Evolutionary conservation across 169 alveolate genomes (phyloP), one percentile per base, ranked within the genome.

Genomic region (Ichthyophthirius multifiliis): DNA sequence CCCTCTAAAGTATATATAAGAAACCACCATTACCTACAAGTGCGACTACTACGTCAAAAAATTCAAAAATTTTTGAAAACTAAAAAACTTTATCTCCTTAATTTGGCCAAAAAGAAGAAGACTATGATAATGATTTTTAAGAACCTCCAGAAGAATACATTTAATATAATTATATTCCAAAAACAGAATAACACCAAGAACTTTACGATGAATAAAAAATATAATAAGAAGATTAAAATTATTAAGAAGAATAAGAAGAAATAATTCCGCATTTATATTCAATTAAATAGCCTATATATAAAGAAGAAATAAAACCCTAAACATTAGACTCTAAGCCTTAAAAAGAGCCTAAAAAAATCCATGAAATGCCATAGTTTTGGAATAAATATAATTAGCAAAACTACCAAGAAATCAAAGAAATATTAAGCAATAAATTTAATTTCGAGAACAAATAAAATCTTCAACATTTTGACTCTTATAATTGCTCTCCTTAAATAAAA

Each of bases 21-120:
- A 55, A 55, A 7, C 71, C 71, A 27, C 71, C 71, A 13, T 55
- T 55, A 7, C 71, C 71, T n/a, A n/a, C n/a, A n/a, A n/a, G n/a
- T n/a, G n/a, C n/a, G n/a, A n/a, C n/a, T n/a, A n/a, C n/a, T n/a
- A n/a, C n/a, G n/a, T n/a, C n/a, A n/a, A n/a, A n/a, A n/a, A n/a
- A n/a, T n/a, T n/a, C n/a, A n/a, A n/a, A n/a, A n/a, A n/a, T n/a
- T n/a, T n/a, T n/a, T n/a, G n/a, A n/a, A n/a, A n/a, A n/a, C n/a
- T n/a, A n/a, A n/a, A n/a, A n/a, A n/a, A n/a, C n/a, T n/a, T n/a
- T n/a, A n/a, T n/a, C n/a, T n/a, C n/a, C n/a, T n/a, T n/a, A n/a
- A n/a, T n/a, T n/a, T n/a, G n/a, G n/a, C n/a, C n/a, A n/a, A n/a
- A n/a, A n/a, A n/a, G n/a, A n/a, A n/a, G n/a, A n/a, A n/a, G n/a